These are phyloP conservation scores for Fusarium incarnatum DNA, from an alignment of 2,329 filamentous ascomycete genomes.

Conservation along the genomic window DNA sequence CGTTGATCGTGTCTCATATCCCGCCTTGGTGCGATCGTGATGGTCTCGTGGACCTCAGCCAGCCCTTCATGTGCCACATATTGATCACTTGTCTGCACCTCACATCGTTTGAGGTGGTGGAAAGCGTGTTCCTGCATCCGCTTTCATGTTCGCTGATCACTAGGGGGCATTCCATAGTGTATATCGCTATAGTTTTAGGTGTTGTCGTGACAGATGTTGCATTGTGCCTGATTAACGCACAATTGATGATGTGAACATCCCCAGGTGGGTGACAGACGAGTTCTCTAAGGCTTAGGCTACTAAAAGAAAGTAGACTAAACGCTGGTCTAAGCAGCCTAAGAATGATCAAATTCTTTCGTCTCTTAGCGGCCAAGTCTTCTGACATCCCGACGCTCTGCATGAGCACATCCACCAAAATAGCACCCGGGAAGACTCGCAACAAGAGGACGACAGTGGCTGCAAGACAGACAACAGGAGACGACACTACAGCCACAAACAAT, in stretches of 20 bases:
- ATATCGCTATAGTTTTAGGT: background rate
- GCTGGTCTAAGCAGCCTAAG: background rate
- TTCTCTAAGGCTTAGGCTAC: no score
- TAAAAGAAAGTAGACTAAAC: no score
- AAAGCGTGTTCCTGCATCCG: slow-evolving; percentile 11
- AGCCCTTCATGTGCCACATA: slow-evolving; percentile 35
- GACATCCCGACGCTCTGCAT: background rate
- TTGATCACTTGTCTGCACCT: slow-evolving; percentile 28
- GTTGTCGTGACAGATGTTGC: slow-evolving; percentile 18
- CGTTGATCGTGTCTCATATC: slow-evolving; percentile 28
- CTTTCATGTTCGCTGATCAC: background rate
- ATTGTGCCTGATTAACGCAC: slow-evolving; percentile 40
- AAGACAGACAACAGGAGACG: background rate
- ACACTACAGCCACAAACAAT: background rate
- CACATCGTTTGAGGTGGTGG: background rate
- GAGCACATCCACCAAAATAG: background rate
- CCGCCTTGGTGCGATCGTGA: slow-evolving; percentile 22
- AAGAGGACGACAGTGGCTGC: background rate
- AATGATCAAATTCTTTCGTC: background rate
- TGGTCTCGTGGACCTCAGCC: slow-evolving; percentile 34
- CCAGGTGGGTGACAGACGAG: no score
- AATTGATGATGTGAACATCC: slow-evolving; percentile 19
- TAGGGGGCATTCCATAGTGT: slow-evolving; percentile 1
- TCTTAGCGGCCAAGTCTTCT: background rate
- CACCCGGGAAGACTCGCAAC: background rate